These are phyloP conservation scores for Xylariales sp. DNA, from an alignment of 2,329 filamentous ascomycete genomes.

Conservation along the genomic window DNA sequence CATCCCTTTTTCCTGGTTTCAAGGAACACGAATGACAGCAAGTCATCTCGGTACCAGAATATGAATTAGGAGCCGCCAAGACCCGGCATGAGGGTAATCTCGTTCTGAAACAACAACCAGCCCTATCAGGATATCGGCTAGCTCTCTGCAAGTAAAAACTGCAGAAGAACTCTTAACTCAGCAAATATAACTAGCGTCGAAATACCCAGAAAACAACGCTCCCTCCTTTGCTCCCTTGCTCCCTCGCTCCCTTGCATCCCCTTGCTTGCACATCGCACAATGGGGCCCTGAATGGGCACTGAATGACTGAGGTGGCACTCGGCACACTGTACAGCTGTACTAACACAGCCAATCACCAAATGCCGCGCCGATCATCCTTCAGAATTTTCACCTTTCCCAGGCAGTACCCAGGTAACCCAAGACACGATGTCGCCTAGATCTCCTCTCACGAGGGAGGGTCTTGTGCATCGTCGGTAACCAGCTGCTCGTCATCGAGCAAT, in stretches of 20 bases:
- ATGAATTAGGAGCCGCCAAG: conserved; percentile 23
- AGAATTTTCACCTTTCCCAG: conserved; percentile 18
- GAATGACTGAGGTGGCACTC: conserved; percentile 39
- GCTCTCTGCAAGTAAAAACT: conserved; percentile 10
- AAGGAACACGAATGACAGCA: conserved; percentile 2
- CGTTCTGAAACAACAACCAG: conserved; percentile 46
- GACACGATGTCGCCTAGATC: conserved; percentile 33
- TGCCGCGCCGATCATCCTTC: conserved; percentile 42
- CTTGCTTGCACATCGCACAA: not conserved
- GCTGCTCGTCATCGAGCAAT: conserved; percentile 22
- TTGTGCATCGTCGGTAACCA: conserved; percentile 30
- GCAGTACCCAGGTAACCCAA: not conserved
- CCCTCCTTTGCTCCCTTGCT: too few species aligned
- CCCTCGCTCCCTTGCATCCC: not conserved
- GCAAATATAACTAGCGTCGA: conserved; percentile 14
- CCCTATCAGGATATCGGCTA: conserved; percentile 36
- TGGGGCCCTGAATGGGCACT: conserved; percentile 8
- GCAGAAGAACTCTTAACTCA: not conserved
- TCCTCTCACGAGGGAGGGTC: conserved; percentile 31
- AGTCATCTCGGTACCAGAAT: conserved; percentile 4
- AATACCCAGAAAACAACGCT: too few species aligned
- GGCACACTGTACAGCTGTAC: conserved; percentile 28
- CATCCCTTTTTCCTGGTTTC: conserved; percentile 8
- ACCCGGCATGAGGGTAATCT: conserved; percentile 44
- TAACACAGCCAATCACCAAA: conserved; percentile 39